Evolutionary conservation across 1,139 yeast genomes (phyloP).

Genomic region (Yamadazyma diddensiae): DNA sequence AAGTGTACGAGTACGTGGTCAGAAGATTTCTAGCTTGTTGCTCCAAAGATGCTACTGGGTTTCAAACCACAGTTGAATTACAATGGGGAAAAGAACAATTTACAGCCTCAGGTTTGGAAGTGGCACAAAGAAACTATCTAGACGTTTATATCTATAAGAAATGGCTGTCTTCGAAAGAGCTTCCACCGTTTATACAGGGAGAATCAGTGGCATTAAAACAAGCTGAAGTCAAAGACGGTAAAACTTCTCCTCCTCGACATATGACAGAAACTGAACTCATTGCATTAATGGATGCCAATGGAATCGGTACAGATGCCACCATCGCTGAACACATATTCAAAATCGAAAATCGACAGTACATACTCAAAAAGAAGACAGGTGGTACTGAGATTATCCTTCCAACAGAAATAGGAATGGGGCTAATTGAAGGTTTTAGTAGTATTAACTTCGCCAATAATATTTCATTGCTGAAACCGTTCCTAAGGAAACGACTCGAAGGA

Average conservation of each 20-base stretch:
- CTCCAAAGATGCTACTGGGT: constrained; percentile 85
- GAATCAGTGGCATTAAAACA: constrained; percentile 53
- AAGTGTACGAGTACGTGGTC: constrained; percentile 83
- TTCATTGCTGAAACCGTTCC: constrained; percentile 85
- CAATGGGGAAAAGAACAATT: constrained; percentile 80
- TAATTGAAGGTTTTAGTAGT: constrained; percentile 84
- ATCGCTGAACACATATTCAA: constrained; percentile 97
- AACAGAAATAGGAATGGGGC: constrained; percentile 78
- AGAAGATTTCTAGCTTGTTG: constrained; percentile 90
- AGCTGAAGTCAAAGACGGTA: constrained; percentile 67
- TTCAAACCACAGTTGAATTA: constrained; percentile 57
- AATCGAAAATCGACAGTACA: constrained; percentile 65
- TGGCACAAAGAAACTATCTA: constrained; percentile 68
- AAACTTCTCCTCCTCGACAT: constrained; percentile 74
- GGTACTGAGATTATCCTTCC: constrained; percentile 57
- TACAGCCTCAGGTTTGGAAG: constrained; percentile 67
- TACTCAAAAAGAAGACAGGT: constrained; percentile 44
- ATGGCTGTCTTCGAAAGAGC: constrained; percentile 67
- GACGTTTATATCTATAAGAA: constrained; percentile 76
- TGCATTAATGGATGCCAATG: constrained; percentile 93
- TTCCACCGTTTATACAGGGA: constrained; percentile 64
- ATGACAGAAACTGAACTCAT: constrained; percentile 92
- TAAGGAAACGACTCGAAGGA: constrained; percentile 73
- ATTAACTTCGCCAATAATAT: constrained; percentile 65
- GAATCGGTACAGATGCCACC: constrained; percentile 98